These are phyloP conservation scores for Ceratopteris richardii DNA, from an alignment of 75 land plant genomes.

Conservation along the genomic window DNA sequence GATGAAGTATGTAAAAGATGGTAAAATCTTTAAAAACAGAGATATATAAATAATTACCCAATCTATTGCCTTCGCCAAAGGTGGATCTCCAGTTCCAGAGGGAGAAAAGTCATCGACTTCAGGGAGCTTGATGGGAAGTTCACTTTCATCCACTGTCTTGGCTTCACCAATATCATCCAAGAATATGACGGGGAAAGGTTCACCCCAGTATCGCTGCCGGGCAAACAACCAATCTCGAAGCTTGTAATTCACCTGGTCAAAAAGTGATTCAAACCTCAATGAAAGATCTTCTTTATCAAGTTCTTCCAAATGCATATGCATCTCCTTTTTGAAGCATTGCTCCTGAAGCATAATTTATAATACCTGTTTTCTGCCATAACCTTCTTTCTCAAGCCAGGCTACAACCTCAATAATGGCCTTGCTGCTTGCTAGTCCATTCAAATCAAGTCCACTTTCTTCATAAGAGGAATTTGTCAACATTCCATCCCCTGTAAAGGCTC, in stretches of 20 bases:
- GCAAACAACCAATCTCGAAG: slow-evolving; percentile 97
- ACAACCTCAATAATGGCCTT: slow-evolving; percentile 64
- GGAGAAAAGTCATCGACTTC: slow-evolving; percentile 94
- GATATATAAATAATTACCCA: slow-evolving; percentile 47
- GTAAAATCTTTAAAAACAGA: no score
- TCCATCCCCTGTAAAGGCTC: slow-evolving; percentile 71
- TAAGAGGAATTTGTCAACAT: slow-evolving; percentile 53
- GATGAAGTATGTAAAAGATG: no score
- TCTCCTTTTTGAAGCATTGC: no score
- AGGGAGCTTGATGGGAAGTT: slow-evolving; percentile 69
- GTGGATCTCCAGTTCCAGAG: slow-evolving; percentile 93
- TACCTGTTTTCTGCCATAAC: slow-evolving; percentile 75
- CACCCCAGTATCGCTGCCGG: slow-evolving; percentile 96
- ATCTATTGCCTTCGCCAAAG: slow-evolving; percentile 65
- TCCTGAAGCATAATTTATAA: no score
- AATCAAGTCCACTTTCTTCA: slow-evolving; percentile 42
- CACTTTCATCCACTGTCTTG: slow-evolving; percentile 62
- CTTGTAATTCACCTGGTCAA: slow-evolving; percentile 80
- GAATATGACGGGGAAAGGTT: slow-evolving; percentile 81
- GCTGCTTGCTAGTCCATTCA: slow-evolving; percentile 60
- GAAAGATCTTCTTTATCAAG: no score
- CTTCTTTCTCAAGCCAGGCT: slow-evolving; percentile 64
- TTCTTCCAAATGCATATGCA: no score
- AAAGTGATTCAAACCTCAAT: neutral
- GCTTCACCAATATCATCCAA: slow-evolving; percentile 60